Percentiles rank a stretch among this genome's conserved stretches.
These are phyloP conservation scores for Malus fusca DNA, from an alignment of 306 rosid species.

Conservation along the genomic window DNA sequence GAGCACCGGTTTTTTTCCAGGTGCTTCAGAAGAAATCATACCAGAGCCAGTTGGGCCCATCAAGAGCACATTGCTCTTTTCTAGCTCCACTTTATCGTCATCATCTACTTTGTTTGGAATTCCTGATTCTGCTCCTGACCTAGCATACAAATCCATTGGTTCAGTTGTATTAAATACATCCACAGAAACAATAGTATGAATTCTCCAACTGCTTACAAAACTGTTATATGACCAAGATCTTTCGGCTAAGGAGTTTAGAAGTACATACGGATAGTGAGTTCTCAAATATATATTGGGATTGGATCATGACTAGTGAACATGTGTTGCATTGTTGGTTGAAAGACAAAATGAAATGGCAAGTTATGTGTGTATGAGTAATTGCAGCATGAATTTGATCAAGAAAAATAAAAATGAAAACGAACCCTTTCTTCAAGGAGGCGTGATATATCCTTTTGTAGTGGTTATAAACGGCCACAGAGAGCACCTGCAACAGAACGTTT, in stretches of 20 bases:
- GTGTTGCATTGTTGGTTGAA: too few species aligned
- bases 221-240: not conserved
- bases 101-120: conserved; percentile 43
- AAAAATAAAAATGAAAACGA: conserved; percentile 15
- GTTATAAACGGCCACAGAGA: conserved; percentile 94
- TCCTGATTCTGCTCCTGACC: conserved; percentile 55
- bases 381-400: too few species aligned
- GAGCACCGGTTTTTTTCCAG: conserved; percentile 12
- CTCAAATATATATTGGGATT: too few species aligned
- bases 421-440: conserved; percentile 71
- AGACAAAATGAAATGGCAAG: too few species aligned
- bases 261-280: too few species aligned
- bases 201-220: not conserved
- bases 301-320: too few species aligned
- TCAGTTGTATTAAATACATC: conserved; percentile 18
- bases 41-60: conserved; percentile 99
- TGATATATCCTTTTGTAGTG: conserved; percentile 90
- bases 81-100: conserved; percentile 76
- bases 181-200: not conserved
- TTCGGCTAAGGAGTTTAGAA: too few species aligned
- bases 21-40: conserved; percentile 20
- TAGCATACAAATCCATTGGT: conserved; percentile 31
- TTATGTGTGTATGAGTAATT: too few species aligned
- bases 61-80: conserved; percentile 94
- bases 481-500: conserved; percentile 51